Base-by-base conservation (phyloP, 2,329 filamentous ascomycete genomes). In the Talaromyces sp. region DNA sequence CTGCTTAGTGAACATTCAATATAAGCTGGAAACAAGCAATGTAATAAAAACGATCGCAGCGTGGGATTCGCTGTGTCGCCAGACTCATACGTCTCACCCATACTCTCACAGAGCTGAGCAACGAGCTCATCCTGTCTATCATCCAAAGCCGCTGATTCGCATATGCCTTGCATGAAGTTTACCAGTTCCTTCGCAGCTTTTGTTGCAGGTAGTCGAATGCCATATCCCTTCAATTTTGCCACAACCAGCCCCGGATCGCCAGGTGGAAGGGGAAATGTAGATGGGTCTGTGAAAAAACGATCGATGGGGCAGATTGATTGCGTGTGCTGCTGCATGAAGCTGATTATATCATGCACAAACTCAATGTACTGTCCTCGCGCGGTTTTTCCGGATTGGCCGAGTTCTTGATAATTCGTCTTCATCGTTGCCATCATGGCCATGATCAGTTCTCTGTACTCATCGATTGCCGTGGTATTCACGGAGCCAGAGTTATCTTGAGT, bases 191-290 rank as follows among this genome's bases (percentile, higher is more conserved):
- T 87, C 7, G 82, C 78, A 11, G 81, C 80, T 65, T 82, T 81
- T 8, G 76, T 68, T 27, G 83, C 79, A 3, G 73, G 74, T 2
- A 88, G 74, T 68, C 84, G 86, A 1, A 84, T 78, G 13, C 81
- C 83, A 66, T 89, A 89, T 52, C 85, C 82, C 68, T 85, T 86
- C 37, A 89, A 76, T 65, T 83, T 83, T 9, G 85, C 86, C 4
- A 88, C 83, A 27, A 89, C 85, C 71, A 89, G 89, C 0, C 81
- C 84, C 1, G 87, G 87, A 70, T 89, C 87, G 1, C 76, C 79
- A 2, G 81, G 80, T 6, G 87, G 87, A 4, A 89, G 76, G 2
- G 87, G 87, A 71, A 89, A 89, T 0, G 82, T 80, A 1, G 80
- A 76, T 1, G 86, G 86, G 68, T 88, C 83, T 1, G 83, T 87